A percentile compares a stretch with the other conserved stretches of the same genome.
Evolutionary conservation across 257 asterid genomes (phyloP).

Genomic region (Marsdenia floribunda): DNA sequence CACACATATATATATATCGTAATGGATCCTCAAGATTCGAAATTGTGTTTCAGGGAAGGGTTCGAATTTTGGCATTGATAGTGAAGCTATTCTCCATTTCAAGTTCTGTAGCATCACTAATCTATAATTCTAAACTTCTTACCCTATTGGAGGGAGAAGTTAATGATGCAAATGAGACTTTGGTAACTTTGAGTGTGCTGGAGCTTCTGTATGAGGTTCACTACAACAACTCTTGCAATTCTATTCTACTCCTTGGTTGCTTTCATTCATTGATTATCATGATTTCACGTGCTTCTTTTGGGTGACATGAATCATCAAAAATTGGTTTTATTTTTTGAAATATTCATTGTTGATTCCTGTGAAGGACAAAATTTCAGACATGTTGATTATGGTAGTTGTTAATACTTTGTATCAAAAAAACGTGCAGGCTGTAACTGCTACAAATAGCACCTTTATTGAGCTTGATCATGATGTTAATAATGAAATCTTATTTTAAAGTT

Average conservation of each 20-base stretch:
- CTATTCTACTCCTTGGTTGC: neutral
- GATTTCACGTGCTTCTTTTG: constrained; percentile 4
- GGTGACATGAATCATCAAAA: neutral
- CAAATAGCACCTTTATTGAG: neutral
- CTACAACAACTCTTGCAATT: neutral
- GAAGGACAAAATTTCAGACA: neutral
- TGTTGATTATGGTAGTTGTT: neutral
- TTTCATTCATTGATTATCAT: neutral
- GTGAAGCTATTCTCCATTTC: constrained; percentile 91
- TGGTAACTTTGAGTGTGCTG: constrained; percentile 71
- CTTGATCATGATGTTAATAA: neutral
- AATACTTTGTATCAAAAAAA: constrained; percentile 1
- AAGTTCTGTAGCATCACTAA: constrained; percentile 61
- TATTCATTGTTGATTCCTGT: neutral
- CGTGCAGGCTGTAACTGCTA: neutral
- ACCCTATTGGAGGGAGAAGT: constrained; percentile 73
- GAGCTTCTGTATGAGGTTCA: constrained; percentile 90
- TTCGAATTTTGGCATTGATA: constrained; percentile 78
- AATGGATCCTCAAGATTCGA: neutral
- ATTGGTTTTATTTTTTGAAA: neutral
- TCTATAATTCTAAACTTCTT: constrained; percentile 66
- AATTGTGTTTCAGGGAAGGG: constrained; percentile 58
- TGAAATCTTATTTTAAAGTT: neutral
- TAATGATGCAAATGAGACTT: constrained; percentile 53
- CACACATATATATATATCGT: constrained; percentile 16